These are phyloP conservation scores for Cercospora berteroae DNA, from an alignment of 2,329 filamentous ascomycete species.

Conservation along the genomic window DNA sequence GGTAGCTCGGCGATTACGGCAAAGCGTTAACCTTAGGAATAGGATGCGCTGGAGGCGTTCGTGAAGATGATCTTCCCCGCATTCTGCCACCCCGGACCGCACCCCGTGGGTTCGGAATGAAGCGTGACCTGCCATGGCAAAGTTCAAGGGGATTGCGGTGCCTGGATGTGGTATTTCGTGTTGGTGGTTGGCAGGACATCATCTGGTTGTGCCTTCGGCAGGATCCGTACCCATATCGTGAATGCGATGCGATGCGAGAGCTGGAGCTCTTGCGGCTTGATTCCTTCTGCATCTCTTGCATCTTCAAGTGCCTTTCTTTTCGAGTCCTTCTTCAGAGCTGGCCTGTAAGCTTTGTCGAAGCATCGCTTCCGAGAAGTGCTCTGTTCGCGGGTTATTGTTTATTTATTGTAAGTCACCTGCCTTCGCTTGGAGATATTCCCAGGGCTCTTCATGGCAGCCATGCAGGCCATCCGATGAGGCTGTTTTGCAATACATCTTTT, in stretches of 20 bases:
- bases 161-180: background rate
- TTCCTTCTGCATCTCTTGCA: background rate
- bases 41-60: background rate
- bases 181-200: background rate
- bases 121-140: background rate
- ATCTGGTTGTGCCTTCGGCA: background rate
- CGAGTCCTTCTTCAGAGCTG: background rate
- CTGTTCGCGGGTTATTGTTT: background rate
- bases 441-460: background rate
- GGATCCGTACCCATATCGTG: background rate
- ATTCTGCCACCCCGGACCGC: background rate
- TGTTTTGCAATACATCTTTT: too few species aligned
- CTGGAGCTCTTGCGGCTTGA: too few species aligned
- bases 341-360: background rate
- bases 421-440: background rate
- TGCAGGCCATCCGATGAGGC: background rate
- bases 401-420: background rate
- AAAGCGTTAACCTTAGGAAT: background rate
- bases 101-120: background rate
- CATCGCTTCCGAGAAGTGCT: background rate
- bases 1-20: background rate
- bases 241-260: background rate
- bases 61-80: background rate
- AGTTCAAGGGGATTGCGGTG: background rate
- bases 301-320: background rate